Evolutionary conservation across 805 yeast species (phyloP), one percentile per base, ranked within the genome.

Genomic region (Barnettozyma sucrosica): DNA sequence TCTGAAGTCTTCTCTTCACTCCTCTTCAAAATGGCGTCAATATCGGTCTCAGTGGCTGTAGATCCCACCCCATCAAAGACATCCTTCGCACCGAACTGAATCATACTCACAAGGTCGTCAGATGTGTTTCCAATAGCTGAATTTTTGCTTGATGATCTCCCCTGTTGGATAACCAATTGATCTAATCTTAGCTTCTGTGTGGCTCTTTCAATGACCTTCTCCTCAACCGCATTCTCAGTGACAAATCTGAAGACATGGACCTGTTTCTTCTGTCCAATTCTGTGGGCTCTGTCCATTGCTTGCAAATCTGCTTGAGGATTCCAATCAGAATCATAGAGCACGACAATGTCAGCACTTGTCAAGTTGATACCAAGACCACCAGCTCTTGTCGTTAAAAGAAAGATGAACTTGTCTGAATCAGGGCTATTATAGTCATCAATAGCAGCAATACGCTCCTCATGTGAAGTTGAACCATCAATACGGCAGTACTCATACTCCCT

Each of bases 251-350:
- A 92, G 18, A 92, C 98, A 57, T 82, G 77, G 8, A 92, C 99
- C 69, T 92, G 99, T 62, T 92, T 92, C 64, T 87, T 92, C 65
- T 90, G 98, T 18, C 98, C 98, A 62, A 90, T 90, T 72, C 98
- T 81, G 63, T 90, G 98, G 1, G 97, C 98, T 62, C 98, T 78
- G 65, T 92, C 98, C 98, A 90, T 90, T 1, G 97, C 97, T 68
- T 90, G 98, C 58, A 90, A 72, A 72, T 90, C 98, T 0, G 97
- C 97, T 63, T 90, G 98, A 2, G 98, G 98, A 62, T 90, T 90
- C 98, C 98, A 90, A 68, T 90, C 98, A 0, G 95, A 85, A 65
- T 90, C 98, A 62, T 80, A 92, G 24, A 90, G 66, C 4, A 90
- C 78, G 43, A 90, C 98, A 38, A 86, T 81, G 63, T 90, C 97